phyloP scores from a whole-genome alignment of 139 green algal genomes.

The Picochlorum sp. region DNA sequence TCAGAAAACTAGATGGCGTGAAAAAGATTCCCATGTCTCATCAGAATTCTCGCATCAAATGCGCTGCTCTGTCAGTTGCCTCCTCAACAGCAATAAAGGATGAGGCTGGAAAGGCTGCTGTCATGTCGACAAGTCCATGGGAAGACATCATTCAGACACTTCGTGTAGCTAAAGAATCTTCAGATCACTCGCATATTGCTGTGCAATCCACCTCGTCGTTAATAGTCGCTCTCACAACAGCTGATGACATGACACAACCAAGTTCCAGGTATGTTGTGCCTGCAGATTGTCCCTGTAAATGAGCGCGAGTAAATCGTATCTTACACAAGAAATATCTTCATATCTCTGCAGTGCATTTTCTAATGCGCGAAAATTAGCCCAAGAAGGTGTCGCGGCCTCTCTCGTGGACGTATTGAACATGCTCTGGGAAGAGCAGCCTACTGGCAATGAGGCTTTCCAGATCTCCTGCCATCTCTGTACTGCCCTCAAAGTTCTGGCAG shows the following conservation, averaged over 20 bases:
- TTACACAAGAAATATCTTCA: neutral
- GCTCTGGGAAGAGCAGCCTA: conserved; percentile 9
- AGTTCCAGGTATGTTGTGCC: conserved; percentile 17
- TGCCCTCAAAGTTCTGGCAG: conserved; percentile 27
- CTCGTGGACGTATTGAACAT: conserved; percentile 23
- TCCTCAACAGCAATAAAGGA: conserved; percentile 35
- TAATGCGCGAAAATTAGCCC: conserved; percentile 35
- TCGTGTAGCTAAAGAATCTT: neutral
- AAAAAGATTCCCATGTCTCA: neutral
- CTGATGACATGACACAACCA: conserved; percentile 53
- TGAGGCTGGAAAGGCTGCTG: conserved; percentile 48
- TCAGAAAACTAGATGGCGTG: neutral
- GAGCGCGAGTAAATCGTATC: neutral
- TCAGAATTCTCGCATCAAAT: neutral
- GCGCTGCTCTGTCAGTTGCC: conserved; percentile 4
- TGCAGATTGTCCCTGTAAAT: neutral
- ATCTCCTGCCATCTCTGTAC: neutral
- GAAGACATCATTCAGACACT: conserved; percentile 10
- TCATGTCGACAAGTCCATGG: conserved; percentile 21
- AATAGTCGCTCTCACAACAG: conserved; percentile 39
- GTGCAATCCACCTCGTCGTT: conserved; percentile 20
- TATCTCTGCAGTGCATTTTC: conserved; percentile 30
- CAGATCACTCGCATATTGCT: conserved; percentile 3
- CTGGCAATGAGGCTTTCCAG: neutral
- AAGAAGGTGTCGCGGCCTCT: conserved; percentile 24